Percentiles rank a stretch among this genome's conserved stretches.
Evolutionary conservation across 306 rosid species (phyloP).

Genomic region (Lablab purpureus): DNA sequence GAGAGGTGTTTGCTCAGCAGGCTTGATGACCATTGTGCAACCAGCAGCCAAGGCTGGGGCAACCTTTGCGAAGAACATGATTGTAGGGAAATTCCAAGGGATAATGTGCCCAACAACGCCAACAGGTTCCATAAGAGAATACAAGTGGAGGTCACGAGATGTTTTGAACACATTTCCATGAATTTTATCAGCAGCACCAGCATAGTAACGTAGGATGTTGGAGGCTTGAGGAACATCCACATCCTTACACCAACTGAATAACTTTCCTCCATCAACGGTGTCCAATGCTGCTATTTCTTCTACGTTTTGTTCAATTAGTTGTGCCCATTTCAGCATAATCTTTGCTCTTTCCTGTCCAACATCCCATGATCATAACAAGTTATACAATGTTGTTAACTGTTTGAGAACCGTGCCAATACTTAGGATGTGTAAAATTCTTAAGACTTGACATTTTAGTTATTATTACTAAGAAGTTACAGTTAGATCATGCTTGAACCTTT

Average conservation of each 20-base stretch:
- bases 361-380: slow-evolving; percentile 18
- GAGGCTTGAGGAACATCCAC: slow-evolving; percentile 65
- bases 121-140: slow-evolving; percentile 75
- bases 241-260: slow-evolving; percentile 55
- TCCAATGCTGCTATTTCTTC: slow-evolving; percentile 84
- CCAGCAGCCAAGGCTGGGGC: slow-evolving; percentile 89
- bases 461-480: neutral
- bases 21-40: slow-evolving; percentile 87
- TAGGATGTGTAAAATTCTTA: neutral
- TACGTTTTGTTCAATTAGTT: slow-evolving; percentile 60
- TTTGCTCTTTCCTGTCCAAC: slow-evolving; percentile 70
- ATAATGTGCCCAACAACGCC: slow-evolving; percentile 88
- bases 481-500: neutral
- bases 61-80: slow-evolving; percentile 62
- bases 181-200: slow-evolving; percentile 90
- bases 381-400: neutral
- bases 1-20: slow-evolving; percentile 89
- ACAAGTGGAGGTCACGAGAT: slow-evolving; percentile 62
- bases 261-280: slow-evolving; percentile 77
- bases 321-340: slow-evolving; percentile 77
- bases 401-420: neutral
- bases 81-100: slow-evolving; percentile 86
- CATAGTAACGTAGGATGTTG: slow-evolving; percentile 74
- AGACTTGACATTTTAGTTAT: neutral
- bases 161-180: slow-evolving; percentile 81